Evolutionary conservation across 805 yeast species (phyloP), one percentile per base, ranked within the genome.

Genomic region (Candida quercuum): DNA sequence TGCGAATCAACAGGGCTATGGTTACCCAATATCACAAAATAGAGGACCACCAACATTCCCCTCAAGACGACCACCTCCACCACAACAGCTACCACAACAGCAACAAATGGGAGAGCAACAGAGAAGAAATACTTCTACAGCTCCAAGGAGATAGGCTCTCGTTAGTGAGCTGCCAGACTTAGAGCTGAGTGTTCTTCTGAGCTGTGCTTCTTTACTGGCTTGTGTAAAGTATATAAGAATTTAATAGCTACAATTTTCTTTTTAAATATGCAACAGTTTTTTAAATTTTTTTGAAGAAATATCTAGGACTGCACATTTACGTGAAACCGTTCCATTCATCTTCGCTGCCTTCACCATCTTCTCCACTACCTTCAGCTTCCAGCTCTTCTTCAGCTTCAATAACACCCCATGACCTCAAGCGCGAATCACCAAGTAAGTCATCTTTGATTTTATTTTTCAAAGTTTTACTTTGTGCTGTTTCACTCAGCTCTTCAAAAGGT

Each of bases 371-470:
- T 5, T 50, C 54, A 32, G 42, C 43, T 21, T 44, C 52, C 43
- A 22, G 14, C 32, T 28, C 40, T 21, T 47, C 43, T 24, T 36
- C 34, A 26, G 40, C 31, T 8, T 37, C 53, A 6, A 60, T 57
- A 6, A 76, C 61, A 8, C 80, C 83, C 93, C 95, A 86, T 24
- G 67, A 67, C 18, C 57, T 56, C 33, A 87, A 65, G 52, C 93
- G 71, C 21, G 63, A 58, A 52, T 89, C 95, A 1, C 64, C 63
- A 28, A 85, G 63, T 0, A 91, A 69, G 25, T 86, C 93, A 26
- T 75, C 78, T 46, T 66, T 68, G 40, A 81, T 78, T 49, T 77
- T 81, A 34, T 67, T 64, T 57, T 86, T 75, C 42, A 88, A 61
- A 3, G 83, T 76, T 62, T 82, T 85, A 54, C 75, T 68, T n/a